Base-by-base conservation (phyloP, 2,329 filamentous ascomycete genomes). In the Penicillium sp. region DNA sequence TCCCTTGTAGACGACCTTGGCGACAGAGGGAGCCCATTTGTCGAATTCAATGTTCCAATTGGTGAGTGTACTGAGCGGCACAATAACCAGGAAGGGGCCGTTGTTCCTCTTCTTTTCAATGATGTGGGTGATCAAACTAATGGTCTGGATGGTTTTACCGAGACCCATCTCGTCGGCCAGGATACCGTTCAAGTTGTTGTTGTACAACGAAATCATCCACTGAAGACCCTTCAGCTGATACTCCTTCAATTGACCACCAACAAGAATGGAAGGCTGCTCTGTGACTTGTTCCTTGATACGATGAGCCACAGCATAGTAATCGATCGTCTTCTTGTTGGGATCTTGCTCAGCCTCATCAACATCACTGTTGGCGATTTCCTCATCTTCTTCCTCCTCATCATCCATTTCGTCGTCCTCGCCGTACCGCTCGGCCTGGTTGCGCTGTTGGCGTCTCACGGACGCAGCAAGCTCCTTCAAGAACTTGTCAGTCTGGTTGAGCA, bases 201-300 rank as follows among this genome's bases (percentile, higher is more conserved):
- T 99, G 84, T 98, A 99, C 14, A 99, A 84, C 14, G 95, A 99
- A 59, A 99, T 88, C 95, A 99, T 99, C 95, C 95, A 99, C 76
- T 99, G 93, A 48, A 99, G 81, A 84, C 95, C 95, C 86, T 97
- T 98, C 77, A 99, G 66, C 78, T 99, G 95, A 77, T 99, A 99
- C 74, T 99, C 95, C 76, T 99, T 99, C 65, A 99, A 82, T 11
- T 82, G 90, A 71, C 95, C 95, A 72, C 95, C 95, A 61, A 98
- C 91, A 59, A 99, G 84, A 44, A 96, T 96, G 52, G 78, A 77
- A 7, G 95, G 91, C 71, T 99, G 95, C 59, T 83, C 82, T 1
- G 85, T 89, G 66, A 99, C 89, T 63, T 96, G 91, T 80, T 99
- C 95, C 75, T 95, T 93, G 79, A 97, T 85, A 63, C 91, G 90